Conservation (phyloP, 768 basidiomycete species). For the Piloderma croceum region DNA sequence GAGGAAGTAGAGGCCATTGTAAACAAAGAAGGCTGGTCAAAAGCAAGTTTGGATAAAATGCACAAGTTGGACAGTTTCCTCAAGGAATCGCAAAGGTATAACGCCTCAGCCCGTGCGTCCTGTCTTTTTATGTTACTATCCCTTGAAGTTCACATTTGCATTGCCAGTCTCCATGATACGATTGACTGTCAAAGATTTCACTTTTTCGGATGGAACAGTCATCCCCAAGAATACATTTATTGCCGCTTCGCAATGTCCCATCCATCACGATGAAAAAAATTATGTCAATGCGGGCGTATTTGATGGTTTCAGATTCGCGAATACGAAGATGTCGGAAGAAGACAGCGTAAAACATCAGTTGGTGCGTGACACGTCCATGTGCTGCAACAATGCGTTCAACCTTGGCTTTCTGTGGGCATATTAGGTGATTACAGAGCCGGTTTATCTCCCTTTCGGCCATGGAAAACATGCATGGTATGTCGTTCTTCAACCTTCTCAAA, state of each 20-base stretch:
- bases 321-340: slow-evolving; percentile 19
- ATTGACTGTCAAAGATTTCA: slow-evolving; percentile 28
- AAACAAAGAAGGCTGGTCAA: slow-evolving; percentile 24
- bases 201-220: slow-evolving; percentile 31
- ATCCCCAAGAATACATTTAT: slow-evolving; percentile 27
- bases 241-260: slow-evolving; percentile 11
- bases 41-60: slow-evolving; percentile 23
- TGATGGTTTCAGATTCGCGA: slow-evolving; percentile 34
- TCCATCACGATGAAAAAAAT: slow-evolving; percentile 30
- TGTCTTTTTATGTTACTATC: neutral
- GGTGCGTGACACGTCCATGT: too few relatives aligned
- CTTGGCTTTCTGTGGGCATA: too few relatives aligned
- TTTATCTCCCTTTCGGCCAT: slow-evolving; percentile 10
- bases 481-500: neutral
- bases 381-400: too few relatives aligned
- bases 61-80: slow-evolving; percentile 38
- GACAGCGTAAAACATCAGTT: slow-evolving; percentile 24
- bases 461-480: slow-evolving; percentile 24
- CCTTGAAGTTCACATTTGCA: neutral
- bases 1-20: slow-evolving; percentile 32
- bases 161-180: slow-evolving; percentile 24
- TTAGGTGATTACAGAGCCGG: slow-evolving; percentile 1
- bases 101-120: slow-evolving; percentile 24
- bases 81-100: slow-evolving; percentile 32
- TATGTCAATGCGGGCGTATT: slow-evolving; percentile 41